Percentiles rank a stretch among this genome's conserved stretches.
Conservation (phyloP, 2,329 filamentous ascomycete species). For the Chaetomiaceae sp. region DNA sequence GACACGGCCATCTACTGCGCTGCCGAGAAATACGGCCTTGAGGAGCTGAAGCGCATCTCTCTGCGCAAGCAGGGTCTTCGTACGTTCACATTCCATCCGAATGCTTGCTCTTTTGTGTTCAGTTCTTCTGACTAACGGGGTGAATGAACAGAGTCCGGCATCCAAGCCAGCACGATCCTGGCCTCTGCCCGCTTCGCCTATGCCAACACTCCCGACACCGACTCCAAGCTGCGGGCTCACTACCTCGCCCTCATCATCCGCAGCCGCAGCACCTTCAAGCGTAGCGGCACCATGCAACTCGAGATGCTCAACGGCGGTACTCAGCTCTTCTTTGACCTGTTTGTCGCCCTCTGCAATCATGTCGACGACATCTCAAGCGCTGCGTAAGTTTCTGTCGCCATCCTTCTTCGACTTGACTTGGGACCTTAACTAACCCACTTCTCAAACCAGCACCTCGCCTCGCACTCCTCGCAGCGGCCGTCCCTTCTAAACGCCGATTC, state of each 20-base stretch:
- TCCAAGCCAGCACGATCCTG: constrained; percentile 80
- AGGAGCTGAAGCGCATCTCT: constrained; percentile 78
- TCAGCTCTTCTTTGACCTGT: constrained; percentile 85
- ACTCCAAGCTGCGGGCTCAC: constrained; percentile 86
- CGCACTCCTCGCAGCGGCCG: constrained; percentile 47
- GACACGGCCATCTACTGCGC: constrained; percentile 91
- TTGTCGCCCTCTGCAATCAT: constrained; percentile 89
- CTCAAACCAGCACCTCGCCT: constrained; percentile 33
- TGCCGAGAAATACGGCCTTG: constrained; percentile 76
- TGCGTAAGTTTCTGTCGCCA: constrained; percentile 42
- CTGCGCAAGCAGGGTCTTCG: constrained; percentile 85
- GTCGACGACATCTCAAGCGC: constrained; percentile 63
- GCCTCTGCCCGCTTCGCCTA: constrained; percentile 87
- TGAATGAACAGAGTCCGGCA: constrained; percentile 63
- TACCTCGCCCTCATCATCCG: constrained; percentile 91
- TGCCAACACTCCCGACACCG: constrained; percentile 78
- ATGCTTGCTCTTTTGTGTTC: background rate
- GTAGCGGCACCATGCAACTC: constrained; percentile 90
- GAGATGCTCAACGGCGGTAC: constrained; percentile 86
- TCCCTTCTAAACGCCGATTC: constrained; percentile 29
- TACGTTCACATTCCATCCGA: constrained; percentile 35
- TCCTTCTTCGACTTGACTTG: background rate
- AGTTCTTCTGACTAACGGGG: background rate
- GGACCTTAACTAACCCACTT: constrained; percentile 6
- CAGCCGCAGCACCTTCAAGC: constrained; percentile 81